A percentile compares a stretch with the other conserved stretches of the same genome.
Conservation (phyloP, 345 rosid species). For the Xanthoceras sorbifolium region DNA sequence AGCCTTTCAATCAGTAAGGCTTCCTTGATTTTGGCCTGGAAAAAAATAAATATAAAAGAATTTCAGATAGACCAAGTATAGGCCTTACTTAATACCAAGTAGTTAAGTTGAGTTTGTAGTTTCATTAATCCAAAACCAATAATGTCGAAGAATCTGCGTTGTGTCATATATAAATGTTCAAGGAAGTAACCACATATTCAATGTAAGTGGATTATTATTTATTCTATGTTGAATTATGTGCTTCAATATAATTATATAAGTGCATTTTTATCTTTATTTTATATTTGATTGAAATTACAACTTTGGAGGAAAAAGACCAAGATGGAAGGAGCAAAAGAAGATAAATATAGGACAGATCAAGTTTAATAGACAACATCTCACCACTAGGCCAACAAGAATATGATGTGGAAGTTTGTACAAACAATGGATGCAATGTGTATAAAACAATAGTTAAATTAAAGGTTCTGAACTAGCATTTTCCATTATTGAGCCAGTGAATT, state of each 20-base stretch:
- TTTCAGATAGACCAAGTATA: not conserved
- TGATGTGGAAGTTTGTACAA: not conserved
- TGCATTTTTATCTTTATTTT: not conserved
- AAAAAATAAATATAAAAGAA: not conserved
- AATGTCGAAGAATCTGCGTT: not conserved
- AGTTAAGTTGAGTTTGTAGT: not conserved
- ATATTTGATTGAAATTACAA: not conserved
- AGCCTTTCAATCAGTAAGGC: constrained; percentile 75
- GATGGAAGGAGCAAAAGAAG: not conserved
- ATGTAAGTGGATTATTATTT: not conserved
- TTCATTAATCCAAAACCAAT: not conserved
- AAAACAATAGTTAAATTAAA: not conserved
- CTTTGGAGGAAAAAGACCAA: not conserved
- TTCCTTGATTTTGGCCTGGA: constrained; percentile 87
- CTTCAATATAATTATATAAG: too few relatives aligned
- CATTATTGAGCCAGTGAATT: not conserved
- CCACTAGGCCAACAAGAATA: not conserved
- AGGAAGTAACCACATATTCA: not conserved
- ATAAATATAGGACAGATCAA: not conserved
- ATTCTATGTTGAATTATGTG: too few relatives aligned
- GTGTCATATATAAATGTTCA: not conserved
- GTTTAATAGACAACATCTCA: not conserved
- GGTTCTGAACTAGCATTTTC: constrained; percentile 5
- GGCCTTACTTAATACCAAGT: not conserved
- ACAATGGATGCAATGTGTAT: not conserved